Evolutionary conservation across 2,329 filamentous ascomycete genomes (phyloP).

Genomic region (Calonectria pseudoturangicola): DNA sequence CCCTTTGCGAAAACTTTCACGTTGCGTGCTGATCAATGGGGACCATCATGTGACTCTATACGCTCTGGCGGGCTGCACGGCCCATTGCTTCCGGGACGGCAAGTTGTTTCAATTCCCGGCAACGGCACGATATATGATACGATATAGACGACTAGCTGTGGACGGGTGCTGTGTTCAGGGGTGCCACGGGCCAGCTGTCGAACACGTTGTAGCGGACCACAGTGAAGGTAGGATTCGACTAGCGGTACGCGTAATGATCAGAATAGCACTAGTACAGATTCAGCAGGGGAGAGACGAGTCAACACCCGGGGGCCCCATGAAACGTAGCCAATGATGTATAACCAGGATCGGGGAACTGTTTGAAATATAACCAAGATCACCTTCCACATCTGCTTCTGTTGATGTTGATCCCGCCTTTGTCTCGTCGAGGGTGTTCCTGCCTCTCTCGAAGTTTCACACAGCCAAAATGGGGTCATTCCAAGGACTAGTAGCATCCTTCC

Average conservation of each 20-base stretch:
- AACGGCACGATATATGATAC: not conserved
- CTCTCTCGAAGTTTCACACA: not conserved
- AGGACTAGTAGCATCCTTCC: not conserved
- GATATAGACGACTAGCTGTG: not conserved
- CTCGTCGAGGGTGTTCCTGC: not conserved
- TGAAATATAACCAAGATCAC: slow-evolving; percentile 16
- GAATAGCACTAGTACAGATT: not conserved
- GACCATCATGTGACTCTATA: not conserved
- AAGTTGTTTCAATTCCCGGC: not conserved
- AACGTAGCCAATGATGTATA: not conserved
- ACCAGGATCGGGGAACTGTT: not conserved
- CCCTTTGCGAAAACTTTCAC: not conserved
- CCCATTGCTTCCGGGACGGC: not conserved
- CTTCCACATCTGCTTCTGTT: not conserved
- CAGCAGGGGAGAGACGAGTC: not conserved
- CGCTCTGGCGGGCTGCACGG: not conserved
- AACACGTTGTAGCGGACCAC: slow-evolving; percentile 5
- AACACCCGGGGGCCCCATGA: not conserved
- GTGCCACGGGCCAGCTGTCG: not conserved
- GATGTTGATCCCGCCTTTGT: not conserved
- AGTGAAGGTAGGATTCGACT: slow-evolving; percentile 9
- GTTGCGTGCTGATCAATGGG: not conserved
- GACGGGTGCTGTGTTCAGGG: not conserved
- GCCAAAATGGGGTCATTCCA: slow-evolving; percentile 12
- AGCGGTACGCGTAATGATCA: slow-evolving; percentile 9